phyloP scores from a whole-genome alignment of 108 stramenopile species.

The Cyclostephanos tholiformis region DNA sequence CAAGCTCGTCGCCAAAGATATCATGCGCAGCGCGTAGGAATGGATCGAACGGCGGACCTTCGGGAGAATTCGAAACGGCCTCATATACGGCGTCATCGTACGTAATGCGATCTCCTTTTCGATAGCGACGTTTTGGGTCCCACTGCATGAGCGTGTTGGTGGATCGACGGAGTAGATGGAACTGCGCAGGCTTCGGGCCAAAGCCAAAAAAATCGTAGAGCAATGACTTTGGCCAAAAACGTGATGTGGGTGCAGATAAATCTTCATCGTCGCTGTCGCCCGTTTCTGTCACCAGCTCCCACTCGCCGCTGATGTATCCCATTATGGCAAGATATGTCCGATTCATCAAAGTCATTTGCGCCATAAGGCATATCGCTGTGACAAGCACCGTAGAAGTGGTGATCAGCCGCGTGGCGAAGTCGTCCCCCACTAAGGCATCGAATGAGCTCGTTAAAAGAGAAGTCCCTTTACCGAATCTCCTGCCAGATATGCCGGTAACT shows the following conservation, averaged over 20 bases:
- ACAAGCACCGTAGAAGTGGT: constrained; percentile 52
- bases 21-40: constrained; percentile 65
- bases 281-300: constrained; percentile 52
- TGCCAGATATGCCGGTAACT: constrained; percentile 46
- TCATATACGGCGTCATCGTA: constrained; percentile 52
- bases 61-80: constrained; percentile 67
- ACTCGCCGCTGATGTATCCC: constrained; percentile 75
- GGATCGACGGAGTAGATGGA: constrained; percentile 18
- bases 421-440: constrained; percentile 47
- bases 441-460: constrained; percentile 30
- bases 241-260: background rate
- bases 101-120: constrained; percentile 68
- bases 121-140: constrained; percentile 72
- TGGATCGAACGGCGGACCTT: constrained; percentile 72
- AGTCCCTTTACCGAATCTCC: constrained; percentile 41
- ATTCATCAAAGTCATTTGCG: constrained; percentile 66
- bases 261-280: constrained; percentile 6
- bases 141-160: constrained; percentile 55
- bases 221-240: constrained; percentile 8
- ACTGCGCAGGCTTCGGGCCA: constrained; percentile 1
- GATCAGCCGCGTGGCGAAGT: constrained; percentile 40
- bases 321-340: constrained; percentile 72
- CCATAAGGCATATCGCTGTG: constrained; percentile 50
- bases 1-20: constrained; percentile 69
- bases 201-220: constrained; percentile 13